These are phyloP conservation scores for Agroathelia rolfsii DNA, from an alignment of 1,284 basidiomycete species.

Conservation along the genomic window DNA sequence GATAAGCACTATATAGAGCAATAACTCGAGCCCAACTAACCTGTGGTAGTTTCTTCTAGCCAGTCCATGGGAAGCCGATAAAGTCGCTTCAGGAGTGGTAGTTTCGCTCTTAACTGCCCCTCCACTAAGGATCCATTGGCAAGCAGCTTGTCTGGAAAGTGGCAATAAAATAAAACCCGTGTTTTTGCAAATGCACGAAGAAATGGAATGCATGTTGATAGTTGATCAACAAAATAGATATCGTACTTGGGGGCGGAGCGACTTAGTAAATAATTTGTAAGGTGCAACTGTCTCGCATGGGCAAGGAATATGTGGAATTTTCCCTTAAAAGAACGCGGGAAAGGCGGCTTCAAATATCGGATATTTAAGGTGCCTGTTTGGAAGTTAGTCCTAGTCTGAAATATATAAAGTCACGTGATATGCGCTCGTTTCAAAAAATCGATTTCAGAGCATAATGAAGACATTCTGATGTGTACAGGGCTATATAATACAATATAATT, in stretches of 20 bases:
- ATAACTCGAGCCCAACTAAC: slow-evolving; percentile 33
- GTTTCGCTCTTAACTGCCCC: slow-evolving; percentile 27
- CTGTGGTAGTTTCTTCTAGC: slow-evolving; percentile 84
- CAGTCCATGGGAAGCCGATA: slow-evolving; percentile 89
- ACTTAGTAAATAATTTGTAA: slow-evolving; percentile 54
- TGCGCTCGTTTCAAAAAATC: too few relatives aligned
- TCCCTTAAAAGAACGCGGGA: slow-evolving; percentile 71
- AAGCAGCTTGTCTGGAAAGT: slow-evolving; percentile 94
- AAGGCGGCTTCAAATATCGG: slow-evolving; percentile 65
- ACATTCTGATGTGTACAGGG: slow-evolving; percentile 1
- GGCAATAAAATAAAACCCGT: slow-evolving; percentile 93
- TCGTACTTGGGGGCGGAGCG: slow-evolving; percentile 50
- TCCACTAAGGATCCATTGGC: slow-evolving; percentile 69
- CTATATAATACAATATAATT: not conserved
- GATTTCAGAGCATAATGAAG: too few relatives aligned
- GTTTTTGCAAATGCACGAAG: slow-evolving; percentile 59
- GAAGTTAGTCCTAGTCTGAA: slow-evolving; percentile 4
- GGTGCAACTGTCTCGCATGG: slow-evolving; percentile 80
- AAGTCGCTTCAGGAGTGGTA: slow-evolving; percentile 50
- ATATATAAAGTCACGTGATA: not conserved
- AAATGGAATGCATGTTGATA: slow-evolving; percentile 85
- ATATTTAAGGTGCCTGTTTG: slow-evolving; percentile 72
- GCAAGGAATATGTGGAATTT: slow-evolving; percentile 86
- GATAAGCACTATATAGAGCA: not conserved
- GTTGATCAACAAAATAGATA: slow-evolving; percentile 91